Evolutionary conservation across 2,329 filamentous ascomycete genomes (phyloP).

Genomic region (Pseudophaeomoniella oleicola): DNA sequence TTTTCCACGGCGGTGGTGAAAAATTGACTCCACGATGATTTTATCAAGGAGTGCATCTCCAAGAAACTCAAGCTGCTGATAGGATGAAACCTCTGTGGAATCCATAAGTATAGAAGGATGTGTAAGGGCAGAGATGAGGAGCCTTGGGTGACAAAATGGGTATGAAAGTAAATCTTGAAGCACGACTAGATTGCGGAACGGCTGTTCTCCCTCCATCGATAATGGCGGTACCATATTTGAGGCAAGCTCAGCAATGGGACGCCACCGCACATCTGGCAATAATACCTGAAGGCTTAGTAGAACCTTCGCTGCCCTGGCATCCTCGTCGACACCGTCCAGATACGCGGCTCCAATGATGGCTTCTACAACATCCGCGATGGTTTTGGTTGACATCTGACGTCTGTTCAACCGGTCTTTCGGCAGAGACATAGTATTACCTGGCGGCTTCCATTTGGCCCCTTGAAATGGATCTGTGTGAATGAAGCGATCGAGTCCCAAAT

Average conservation of each 20-base stretch:
- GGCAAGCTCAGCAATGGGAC: constrained; percentile 23
- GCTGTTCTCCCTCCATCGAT: constrained; percentile 10
- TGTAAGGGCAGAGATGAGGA: constrained; percentile 2
- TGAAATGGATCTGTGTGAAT: constrained; percentile 57
- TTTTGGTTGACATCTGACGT: constrained; percentile 53
- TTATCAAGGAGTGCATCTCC: constrained; percentile 77
- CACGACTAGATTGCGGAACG: constrained; percentile 18
- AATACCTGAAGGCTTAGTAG: constrained; percentile 48
- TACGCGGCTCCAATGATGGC: constrained; percentile 66
- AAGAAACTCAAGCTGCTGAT: constrained; percentile 73
- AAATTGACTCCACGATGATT: constrained; percentile 53
- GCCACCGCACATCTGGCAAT: constrained; percentile 45
- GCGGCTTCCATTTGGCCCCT: constrained; percentile 55
- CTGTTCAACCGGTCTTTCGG: constrained; percentile 10
- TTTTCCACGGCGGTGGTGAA: constrained; percentile 28
- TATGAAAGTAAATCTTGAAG: constrained; percentile 53
- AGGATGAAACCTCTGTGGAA: constrained; percentile 36
- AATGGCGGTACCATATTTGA: too few relatives aligned
- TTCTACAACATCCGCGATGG: constrained; percentile 76
- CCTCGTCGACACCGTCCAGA: constrained; percentile 50
- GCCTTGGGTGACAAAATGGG: constrained; percentile 59
- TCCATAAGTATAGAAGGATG: constrained; percentile 34
- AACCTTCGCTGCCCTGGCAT: constrained; percentile 19
- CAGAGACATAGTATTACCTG: constrained; percentile 38
- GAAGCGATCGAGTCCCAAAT: constrained; percentile 53